These are phyloP conservation scores for Heterobasidion occidentale DNA, from an alignment of 1,284 basidiomycete species.

Conservation along the genomic window DNA sequence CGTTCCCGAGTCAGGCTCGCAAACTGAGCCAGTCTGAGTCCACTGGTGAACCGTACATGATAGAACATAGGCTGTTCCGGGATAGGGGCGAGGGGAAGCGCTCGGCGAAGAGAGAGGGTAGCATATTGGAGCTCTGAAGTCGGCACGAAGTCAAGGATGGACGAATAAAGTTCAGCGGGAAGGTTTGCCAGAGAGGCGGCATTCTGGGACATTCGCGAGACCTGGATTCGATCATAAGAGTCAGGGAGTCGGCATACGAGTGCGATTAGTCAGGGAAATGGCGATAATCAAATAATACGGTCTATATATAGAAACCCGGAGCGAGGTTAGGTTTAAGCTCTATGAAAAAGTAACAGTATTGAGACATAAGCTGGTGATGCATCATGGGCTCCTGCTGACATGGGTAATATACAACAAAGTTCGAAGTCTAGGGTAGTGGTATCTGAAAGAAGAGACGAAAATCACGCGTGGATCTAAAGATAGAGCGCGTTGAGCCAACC, in stretches of 20 bases:
- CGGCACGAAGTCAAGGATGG: slow-evolving; percentile 40
- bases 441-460: too few species aligned
- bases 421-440: too few species aligned
- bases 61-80: slow-evolving; percentile 42
- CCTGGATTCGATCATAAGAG: not conserved
- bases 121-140: slow-evolving; percentile 30
- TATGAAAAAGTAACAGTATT: too few species aligned
- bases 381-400: too few species aligned
- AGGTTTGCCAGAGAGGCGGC: slow-evolving; percentile 17
- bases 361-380: too few species aligned
- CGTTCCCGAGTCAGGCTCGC: slow-evolving; percentile 38
- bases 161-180: slow-evolving; percentile 54
- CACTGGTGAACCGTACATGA: slow-evolving; percentile 33
- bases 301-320: too few species aligned
- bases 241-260: not conserved
- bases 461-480: too few species aligned
- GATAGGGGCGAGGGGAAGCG: slow-evolving; percentile 46
- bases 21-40: slow-evolving; percentile 38
- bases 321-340: too few species aligned
- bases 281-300: too few species aligned
- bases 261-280: too few species aligned
- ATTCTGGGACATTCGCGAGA: not conserved
- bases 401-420: too few species aligned
- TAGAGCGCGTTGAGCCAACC: too few species aligned
- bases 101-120: slow-evolving; percentile 43